Evolutionary conservation across 495 filamentous ascomycete species (phyloP), one percentile per base, ranked within the genome.

Genomic region (Delitschia confertaspora): DNA sequence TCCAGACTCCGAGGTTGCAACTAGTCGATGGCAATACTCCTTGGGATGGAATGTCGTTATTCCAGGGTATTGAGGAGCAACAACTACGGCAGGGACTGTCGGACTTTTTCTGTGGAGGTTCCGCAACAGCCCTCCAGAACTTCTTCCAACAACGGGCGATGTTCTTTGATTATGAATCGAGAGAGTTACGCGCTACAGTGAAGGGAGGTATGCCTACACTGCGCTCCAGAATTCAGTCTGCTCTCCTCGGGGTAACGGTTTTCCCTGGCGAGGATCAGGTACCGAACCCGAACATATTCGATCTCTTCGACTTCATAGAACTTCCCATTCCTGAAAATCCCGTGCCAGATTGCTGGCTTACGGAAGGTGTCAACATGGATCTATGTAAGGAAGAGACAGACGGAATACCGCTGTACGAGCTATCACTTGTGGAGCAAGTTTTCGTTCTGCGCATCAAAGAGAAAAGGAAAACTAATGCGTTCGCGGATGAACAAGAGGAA

Each of bases 231-330:
- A 78, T 91, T 3, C 75, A 93, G 27, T 79, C 84, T 13, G 80
- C 83, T 0, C 66, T 96, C 24, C 72, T 85, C 16, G 93, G 93
- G 18, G 77, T 72, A 44, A 83, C 87, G 4, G 68, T 69, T 4
- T 43, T 74, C 19, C 75, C 82, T 0, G 73, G 73, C 23, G 75
- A 78, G 6, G 73, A 80, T 29, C 66, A 73, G n/a, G 53, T 79
- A 20, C 56, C 63, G 10, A 82, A 83, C 33, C 72, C 79, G 3
- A 83, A 80, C 4, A 72, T 96, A 10, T 93, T 95, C 61, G 93
- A 95, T 50, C 74, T 95, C 16, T 87, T 94, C 43, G 93, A 96
- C 63, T 95, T 96, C 43, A 70, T 87, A 22, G 80, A 88, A 42
- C 61, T 85, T 6, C 78, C 88, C 30, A 68, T 78, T 30, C 53